A percentile compares a stretch with the other conserved stretches of the same genome.
These are phyloP conservation scores for Asclepias syriaca DNA, from an alignment of 257 asterid species.

Conservation along the genomic window DNA sequence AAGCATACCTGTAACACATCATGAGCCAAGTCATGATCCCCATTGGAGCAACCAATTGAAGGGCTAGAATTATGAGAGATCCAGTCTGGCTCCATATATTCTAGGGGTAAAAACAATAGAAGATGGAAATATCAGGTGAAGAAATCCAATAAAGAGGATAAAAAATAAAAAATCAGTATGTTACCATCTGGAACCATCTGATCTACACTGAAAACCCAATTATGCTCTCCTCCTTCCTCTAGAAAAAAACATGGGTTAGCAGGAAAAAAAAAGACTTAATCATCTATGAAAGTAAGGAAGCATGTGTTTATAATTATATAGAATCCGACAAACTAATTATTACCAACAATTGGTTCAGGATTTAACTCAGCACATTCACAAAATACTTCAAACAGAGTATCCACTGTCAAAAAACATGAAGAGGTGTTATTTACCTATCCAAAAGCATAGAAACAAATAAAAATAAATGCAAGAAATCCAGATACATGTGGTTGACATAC, in stretches of 20 bases:
- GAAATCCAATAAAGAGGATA: neutral
- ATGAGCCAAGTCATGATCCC: constrained; percentile 62
- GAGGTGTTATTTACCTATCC: neutral
- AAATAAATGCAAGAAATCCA: neutral
- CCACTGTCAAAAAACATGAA: constrained; percentile 49
- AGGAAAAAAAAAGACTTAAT: constrained; percentile 1
- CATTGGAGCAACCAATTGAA: constrained; percentile 71
- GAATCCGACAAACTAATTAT: constrained; percentile 13
- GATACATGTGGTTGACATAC: constrained; percentile 25
- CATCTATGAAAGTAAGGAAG: neutral
- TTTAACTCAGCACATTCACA: constrained; percentile 98
- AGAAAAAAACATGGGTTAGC: constrained; percentile 15
- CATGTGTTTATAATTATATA: neutral
- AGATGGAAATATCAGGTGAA: neutral
- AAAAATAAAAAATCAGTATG: neutral
- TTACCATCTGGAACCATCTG: constrained; percentile 56
- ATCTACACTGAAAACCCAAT: constrained; percentile 83
- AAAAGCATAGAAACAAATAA: constrained; percentile 3
- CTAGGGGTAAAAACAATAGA: constrained; percentile 25
- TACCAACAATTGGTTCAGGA: constrained; percentile 77
- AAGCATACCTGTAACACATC: constrained; percentile 64
- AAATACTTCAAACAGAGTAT: constrained; percentile 58
- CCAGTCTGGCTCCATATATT: constrained; percentile 57
- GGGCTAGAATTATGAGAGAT: constrained; percentile 32
- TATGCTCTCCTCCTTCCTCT: constrained; percentile 64